Base-by-base conservation (phyloP, 2,329 filamentous ascomycete species). In the Pleurostoma richardsiae region DNA sequence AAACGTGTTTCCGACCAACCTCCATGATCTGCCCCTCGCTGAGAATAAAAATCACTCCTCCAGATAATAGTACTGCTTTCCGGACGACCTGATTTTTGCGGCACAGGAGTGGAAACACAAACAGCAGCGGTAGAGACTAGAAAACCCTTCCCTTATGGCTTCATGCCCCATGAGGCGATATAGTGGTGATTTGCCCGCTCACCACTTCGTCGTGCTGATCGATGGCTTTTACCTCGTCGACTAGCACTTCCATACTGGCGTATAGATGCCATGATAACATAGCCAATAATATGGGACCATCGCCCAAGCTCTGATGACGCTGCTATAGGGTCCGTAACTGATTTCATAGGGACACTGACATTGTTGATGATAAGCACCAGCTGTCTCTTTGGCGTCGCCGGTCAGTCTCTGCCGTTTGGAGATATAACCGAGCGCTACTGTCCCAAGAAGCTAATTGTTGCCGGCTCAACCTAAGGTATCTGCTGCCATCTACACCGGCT, bases 341-440 rank as follows among this genome's bases (percentile, higher is more conserved):
- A 44, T 19, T 58, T 56, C 38, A 62, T 54, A 0, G 56, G 50
- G 3, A 59, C 30, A 26, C 41, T 43, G 3, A 65, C 41, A 43
- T 68, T 62, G 10, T 61, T 49, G 26, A 61, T 39, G 30, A 65
- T 61, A 1, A 65, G 51, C 19, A 46, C 51, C 1, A 64, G 45
- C 40, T 64, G 58, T 6, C 47, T 59, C 11, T 60, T 41, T 65
- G 42, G 4, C 29, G 27, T 3, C 10, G 28, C 49, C 52, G 65
- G 10, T 51, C 56, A 5, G 46, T 33, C 41, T 67, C 64, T 5
- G 63, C 66, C 2, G 47, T 57, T 3, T 51, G 49, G 2, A 70
- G 50, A 68, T 67, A 71, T 0, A 66, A 49, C 3, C 67, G 54
- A 0, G 63, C 61, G 44, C 65, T 68, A 2, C 62, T 59, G 53